phyloP scores from a whole-genome alignment of 73 alveolate species.

The Loxodes magnus region DNA sequence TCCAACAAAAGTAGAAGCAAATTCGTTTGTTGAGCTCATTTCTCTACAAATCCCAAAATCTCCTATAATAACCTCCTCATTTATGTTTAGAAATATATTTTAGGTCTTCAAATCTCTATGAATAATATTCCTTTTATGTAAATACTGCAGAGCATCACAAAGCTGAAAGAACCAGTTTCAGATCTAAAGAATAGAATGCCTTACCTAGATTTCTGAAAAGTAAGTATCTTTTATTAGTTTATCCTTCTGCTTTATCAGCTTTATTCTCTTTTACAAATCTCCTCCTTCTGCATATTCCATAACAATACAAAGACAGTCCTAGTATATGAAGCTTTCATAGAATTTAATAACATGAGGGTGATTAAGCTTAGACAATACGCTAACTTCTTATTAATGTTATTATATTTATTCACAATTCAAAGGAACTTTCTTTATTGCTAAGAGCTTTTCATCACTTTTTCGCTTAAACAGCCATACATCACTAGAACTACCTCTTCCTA shows the following conservation, averaged over 20 bases:
- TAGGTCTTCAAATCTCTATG: constrained; percentile 89
- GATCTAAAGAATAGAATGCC: constrained; percentile 50
- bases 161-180: constrained; percentile 70
- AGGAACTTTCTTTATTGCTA: constrained; percentile 32
- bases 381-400: constrained; percentile 73
- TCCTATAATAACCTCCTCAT: constrained; percentile 76
- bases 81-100: constrained; percentile 73
- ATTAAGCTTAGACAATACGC: constrained; percentile 47
- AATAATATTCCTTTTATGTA: constrained; percentile 82
- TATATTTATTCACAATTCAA: constrained; percentile 33
- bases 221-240: no score
- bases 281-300: constrained; percentile 98
- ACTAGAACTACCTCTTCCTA: constrained; percentile 16
- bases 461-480: constrained; percentile 15
- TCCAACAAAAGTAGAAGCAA: constrained; percentile 79
- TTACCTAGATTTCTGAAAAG: no score
- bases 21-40: constrained; percentile 57
- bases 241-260: constrained; percentile 27
- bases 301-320: constrained; percentile 72
- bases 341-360: constrained; percentile 88
- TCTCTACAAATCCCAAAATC: constrained; percentile 90
- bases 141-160: constrained; percentile 68
- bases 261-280: constrained; percentile 63
- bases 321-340: constrained; percentile 68
- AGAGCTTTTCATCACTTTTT: constrained; percentile 20